phyloP scores from a whole-genome alignment of 75 land plant genomes.

The Selaginella tamariscina region DNA sequence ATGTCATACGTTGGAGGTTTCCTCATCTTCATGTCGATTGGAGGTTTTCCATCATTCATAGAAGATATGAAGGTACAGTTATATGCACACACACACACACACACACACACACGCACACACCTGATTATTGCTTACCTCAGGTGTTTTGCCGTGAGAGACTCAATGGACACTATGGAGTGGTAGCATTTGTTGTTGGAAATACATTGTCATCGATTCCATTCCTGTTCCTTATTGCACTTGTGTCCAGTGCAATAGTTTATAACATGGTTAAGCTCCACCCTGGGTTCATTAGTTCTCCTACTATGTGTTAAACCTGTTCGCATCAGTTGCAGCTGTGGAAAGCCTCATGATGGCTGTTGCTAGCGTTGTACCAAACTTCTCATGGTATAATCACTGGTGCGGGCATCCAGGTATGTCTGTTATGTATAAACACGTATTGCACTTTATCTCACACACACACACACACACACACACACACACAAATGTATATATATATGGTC shows the following conservation, averaged over 20 bases:
- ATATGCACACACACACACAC: too few species aligned
- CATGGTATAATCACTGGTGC: constrained; percentile 98
- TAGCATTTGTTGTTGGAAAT: constrained; percentile 37
- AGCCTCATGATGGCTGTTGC: constrained; percentile 75
- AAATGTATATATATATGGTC: too few species aligned
- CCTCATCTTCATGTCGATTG: constrained; percentile 60
- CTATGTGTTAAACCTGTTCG: constrained; percentile 37
- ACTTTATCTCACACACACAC: neutral
- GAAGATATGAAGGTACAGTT: constrained; percentile 67
- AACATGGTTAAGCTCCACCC: constrained; percentile 43
- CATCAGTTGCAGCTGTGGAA: constrained; percentile 46
- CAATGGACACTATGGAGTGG: constrained; percentile 60
- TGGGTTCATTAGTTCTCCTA: constrained; percentile 32
- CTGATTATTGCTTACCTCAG: too few species aligned
- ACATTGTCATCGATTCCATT: constrained; percentile 50
- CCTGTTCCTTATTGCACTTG: constrained; percentile 34
- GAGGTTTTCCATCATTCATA: constrained; percentile 55
- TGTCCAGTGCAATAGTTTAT: constrained; percentile 46
- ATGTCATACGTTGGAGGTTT: constrained; percentile 49
- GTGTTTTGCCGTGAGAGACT: constrained; percentile 46
- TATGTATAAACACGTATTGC: neutral
- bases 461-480: too few species aligned
- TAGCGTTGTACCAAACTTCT: constrained; percentile 82
- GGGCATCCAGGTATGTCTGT: constrained; percentile 69
- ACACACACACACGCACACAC: too few species aligned